Conservation (phyloP, 192 early-diverging fungal genomes). For the Thoreauomyces humboldtii region DNA sequence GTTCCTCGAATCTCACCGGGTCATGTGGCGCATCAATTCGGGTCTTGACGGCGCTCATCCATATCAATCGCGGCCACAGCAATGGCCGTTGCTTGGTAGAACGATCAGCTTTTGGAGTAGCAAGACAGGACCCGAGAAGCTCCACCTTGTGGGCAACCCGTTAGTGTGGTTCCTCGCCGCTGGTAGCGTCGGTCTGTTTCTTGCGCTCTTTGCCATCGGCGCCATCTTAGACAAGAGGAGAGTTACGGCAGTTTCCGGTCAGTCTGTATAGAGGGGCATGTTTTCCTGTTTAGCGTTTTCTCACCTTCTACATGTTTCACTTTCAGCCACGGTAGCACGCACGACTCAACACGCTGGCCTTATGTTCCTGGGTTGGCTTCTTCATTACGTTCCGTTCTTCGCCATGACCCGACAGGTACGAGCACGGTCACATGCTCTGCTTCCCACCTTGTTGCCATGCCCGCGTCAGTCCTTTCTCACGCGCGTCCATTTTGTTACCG, state of each 20-base stretch:
- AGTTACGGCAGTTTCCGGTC: not conserved
- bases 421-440: no score
- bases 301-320: not conserved
- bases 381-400: slow-evolving; percentile 89
- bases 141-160: slow-evolving; percentile 59
- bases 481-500: not conserved
- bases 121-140: slow-evolving; percentile 35
- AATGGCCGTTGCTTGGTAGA: slow-evolving; percentile 46
- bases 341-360: slow-evolving; percentile 42
- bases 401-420: slow-evolving; percentile 77
- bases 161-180: slow-evolving; percentile 42
- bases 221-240: slow-evolving; percentile 35
- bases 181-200: slow-evolving; percentile 25
- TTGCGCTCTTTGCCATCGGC: slow-evolving; percentile 16
- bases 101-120: slow-evolving; percentile 56
- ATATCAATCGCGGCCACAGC: slow-evolving; percentile 47
- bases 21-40: slow-evolving; percentile 52
- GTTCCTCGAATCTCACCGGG: slow-evolving; percentile 46
- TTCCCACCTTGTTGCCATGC: not conserved
- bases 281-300: no score
- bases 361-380: slow-evolving; percentile 70
- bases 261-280: no score
- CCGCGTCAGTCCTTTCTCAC: not conserved
- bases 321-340: not conserved
- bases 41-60: slow-evolving; percentile 51